Conservation (phyloP, 2,329 filamentous ascomycete species). For the Fusarium brachygibbosum region DNA sequence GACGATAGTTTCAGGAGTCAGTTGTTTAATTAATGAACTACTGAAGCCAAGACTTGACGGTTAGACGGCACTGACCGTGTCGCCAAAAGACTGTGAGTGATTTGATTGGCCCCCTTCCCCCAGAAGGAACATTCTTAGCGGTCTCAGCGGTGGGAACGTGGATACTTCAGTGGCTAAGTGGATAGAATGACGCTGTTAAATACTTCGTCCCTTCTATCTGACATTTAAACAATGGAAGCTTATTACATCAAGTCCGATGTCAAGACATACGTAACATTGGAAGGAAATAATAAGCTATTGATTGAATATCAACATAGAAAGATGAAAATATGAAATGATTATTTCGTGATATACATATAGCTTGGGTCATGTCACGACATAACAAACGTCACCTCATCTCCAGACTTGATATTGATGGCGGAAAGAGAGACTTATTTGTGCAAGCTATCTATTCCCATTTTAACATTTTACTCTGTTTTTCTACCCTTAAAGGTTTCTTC, state of each 20-base stretch:
- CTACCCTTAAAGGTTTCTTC: no score
- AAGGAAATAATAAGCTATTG: not conserved
- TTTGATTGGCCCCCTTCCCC: not conserved
- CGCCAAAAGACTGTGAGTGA: not conserved
- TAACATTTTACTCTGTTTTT: not conserved
- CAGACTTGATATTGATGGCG: not conserved
- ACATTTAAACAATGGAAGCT: not conserved
- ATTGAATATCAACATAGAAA: not conserved
- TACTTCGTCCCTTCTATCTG: not conserved
- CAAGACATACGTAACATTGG: not conserved
- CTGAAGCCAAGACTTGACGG: conserved; percentile 2
- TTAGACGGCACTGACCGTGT: conserved; percentile 4
- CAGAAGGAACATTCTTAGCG: not conserved
- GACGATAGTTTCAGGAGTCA: not conserved
- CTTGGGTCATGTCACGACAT: not conserved
- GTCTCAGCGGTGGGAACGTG: not conserved
- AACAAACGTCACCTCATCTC: not conserved
- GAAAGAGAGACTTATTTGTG: not conserved
- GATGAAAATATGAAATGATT: no score
- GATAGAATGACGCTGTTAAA: conserved; percentile 1
- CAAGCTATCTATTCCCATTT: not conserved
- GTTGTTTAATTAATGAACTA: not conserved
- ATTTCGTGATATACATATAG: not conserved
- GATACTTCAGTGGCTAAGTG: not conserved
- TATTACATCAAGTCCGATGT: not conserved